Evolutionary conservation across 1,139 yeast genomes (phyloP).

Genomic region (Wickerhamomyces sp.): DNA sequence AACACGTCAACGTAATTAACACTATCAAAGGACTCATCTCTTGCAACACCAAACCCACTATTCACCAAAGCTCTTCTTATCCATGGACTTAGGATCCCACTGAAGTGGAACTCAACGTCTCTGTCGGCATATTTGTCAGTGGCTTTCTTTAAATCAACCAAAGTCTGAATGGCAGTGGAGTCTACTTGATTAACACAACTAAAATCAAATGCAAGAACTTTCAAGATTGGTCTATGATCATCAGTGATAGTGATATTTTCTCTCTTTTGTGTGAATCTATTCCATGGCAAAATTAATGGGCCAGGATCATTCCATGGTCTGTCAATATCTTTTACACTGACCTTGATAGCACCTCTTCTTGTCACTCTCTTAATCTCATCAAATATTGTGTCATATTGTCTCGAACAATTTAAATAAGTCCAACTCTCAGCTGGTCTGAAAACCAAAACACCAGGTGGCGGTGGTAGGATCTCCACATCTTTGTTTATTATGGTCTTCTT

Average conservation of each 20-base stretch:
- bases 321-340: constrained; percentile 49
- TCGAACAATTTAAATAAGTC: constrained; percentile 75
- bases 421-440: constrained; percentile 80
- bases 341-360: constrained; percentile 51
- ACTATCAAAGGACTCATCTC: constrained; percentile 28
- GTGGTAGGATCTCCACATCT: constrained; percentile 56
- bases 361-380: constrained; percentile 65
- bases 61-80: constrained; percentile 69
- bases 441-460: constrained; percentile 89
- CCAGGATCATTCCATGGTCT: constrained; percentile 95
- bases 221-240: constrained; percentile 62
- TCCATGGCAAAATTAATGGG: constrained; percentile 35
- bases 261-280: constrained; percentile 19
- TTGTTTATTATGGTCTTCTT: constrained; percentile 53
- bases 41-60: constrained; percentile 73
- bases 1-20: constrained; percentile 27
- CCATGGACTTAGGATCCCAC: constrained; percentile 86
- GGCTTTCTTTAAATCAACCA: constrained; percentile 73
- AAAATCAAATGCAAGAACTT: constrained; percentile 76
- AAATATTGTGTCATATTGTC: constrained; percentile 63
- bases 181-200: constrained; percentile 72
- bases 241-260: constrained; percentile 18
- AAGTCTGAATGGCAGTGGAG: constrained; percentile 72
- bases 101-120: constrained; percentile 86
- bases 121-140: constrained; percentile 72